These are phyloP conservation scores for Lipomyces lipofer DNA, from an alignment of 805 yeast genomes.

Conservation along the genomic window DNA sequence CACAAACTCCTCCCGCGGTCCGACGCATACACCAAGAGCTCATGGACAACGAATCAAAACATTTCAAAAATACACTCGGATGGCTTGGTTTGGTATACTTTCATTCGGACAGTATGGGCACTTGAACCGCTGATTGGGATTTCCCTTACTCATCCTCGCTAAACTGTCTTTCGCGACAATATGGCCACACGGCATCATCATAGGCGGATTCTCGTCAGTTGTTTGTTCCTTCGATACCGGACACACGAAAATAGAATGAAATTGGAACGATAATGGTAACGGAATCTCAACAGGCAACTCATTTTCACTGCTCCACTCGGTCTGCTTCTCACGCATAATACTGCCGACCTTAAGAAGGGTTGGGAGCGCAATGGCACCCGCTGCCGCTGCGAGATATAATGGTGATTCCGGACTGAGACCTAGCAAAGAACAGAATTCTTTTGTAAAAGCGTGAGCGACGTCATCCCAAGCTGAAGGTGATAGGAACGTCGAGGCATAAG, in stretches of 20 bases:
- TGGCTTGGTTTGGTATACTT: constrained; percentile 46
- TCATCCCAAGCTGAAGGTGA: constrained; percentile 38
- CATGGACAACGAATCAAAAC: too few species aligned
- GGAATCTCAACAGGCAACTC: constrained; percentile 65
- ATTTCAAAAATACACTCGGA: constrained; percentile 48
- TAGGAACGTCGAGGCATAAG: constrained; percentile 35
- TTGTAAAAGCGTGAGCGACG: constrained; percentile 43
- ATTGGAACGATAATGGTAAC: constrained; percentile 54
- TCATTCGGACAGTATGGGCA: constrained; percentile 72
- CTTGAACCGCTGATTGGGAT: constrained; percentile 52
- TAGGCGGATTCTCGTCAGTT: constrained; percentile 62
- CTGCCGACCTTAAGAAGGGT: constrained; percentile 51
- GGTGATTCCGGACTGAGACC: constrained; percentile 58
- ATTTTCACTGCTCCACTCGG: constrained; percentile 57
- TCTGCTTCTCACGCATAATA: constrained; percentile 42
- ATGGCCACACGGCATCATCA: constrained; percentile 64
- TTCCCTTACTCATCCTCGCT: constrained; percentile 46
- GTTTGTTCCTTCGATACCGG: constrained; percentile 71
- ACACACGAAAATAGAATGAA: constrained; percentile 68
- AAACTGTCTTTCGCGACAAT: constrained; percentile 58
- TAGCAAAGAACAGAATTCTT: constrained; percentile 51
- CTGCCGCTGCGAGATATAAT: constrained; percentile 49
- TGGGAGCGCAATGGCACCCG: constrained; percentile 58
- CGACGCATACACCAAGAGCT: too few species aligned
- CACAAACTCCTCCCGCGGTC: too few species aligned